These are phyloP conservation scores for Gossypium davidsonii DNA, from an alignment of 441 rosid genomes.

Conservation along the genomic window DNA sequence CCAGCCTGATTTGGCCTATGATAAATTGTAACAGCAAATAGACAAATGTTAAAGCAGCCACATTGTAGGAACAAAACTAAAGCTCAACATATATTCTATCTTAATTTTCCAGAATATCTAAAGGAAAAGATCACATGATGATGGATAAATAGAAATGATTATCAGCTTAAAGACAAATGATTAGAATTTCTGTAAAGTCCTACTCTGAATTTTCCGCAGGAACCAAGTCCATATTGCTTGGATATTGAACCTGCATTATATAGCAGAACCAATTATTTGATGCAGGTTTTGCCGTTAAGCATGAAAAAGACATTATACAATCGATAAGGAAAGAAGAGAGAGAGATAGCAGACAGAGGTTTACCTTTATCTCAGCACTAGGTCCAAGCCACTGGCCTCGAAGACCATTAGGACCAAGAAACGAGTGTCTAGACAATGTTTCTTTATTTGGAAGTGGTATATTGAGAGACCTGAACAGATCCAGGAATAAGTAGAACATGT, in stretches of 20 bases:
- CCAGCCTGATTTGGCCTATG: conserved; percentile 51
- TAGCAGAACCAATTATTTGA: conserved; percentile 16
- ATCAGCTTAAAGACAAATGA: conserved; percentile 1
- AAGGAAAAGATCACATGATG: neutral
- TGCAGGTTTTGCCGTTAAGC: conserved; percentile 4
- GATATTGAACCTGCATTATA: conserved; percentile 77
- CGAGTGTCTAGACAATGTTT: conserved; percentile 90
- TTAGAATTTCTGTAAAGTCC: conserved; percentile 2
- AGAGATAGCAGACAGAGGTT: conserved; percentile 6
- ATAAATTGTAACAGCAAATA: conserved; percentile 21
- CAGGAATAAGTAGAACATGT: neutral
- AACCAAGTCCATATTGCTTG: conserved; percentile 51
- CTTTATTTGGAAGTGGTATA: conserved; percentile 71
- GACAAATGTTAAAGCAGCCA: conserved; percentile 23
- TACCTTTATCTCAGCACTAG: conserved; percentile 72
- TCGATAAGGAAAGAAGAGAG: neutral
- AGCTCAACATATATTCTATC: neutral
- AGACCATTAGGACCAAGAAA: conserved; percentile 91
- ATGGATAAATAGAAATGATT: neutral
- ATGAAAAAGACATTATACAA: conserved; percentile 10
- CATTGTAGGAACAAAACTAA: conserved; percentile 9
- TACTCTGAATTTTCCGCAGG: conserved; percentile 50
- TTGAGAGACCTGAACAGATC: conserved; percentile 57
- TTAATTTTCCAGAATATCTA: neutral
- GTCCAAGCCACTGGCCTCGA: conserved; percentile 77